phyloP scores from a whole-genome alignment of 1,139 yeast species.

The Nakaseomyces delphensis region DNA sequence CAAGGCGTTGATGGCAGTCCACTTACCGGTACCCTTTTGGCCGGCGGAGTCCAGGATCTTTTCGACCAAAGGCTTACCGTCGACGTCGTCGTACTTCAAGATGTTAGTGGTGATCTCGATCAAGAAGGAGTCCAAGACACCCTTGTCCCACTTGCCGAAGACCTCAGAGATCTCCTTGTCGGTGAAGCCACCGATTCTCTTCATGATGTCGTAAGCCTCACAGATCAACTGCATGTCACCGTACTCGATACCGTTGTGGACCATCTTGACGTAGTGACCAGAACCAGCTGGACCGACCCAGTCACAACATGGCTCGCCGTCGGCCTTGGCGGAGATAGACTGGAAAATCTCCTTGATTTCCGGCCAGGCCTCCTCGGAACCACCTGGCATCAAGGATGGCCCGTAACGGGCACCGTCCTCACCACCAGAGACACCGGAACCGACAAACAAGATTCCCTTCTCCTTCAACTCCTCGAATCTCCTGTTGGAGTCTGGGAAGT shows the following conservation, averaged over 20 bases:
- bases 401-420: constrained; percentile 99
- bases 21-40: constrained; percentile 99
- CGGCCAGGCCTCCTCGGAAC: constrained; percentile 97
- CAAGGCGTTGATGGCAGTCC: constrained; percentile 98
- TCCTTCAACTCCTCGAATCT: constrained; percentile 81
- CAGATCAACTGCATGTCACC: constrained; percentile 99
- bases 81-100: constrained; percentile 76
- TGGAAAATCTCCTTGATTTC: constrained; percentile 95
- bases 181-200: constrained; percentile 84
- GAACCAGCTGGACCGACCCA: constrained; percentile 99
- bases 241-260: constrained; percentile 98
- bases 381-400: constrained; percentile 99
- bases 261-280: constrained; percentile 99
- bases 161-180: constrained; percentile 93
- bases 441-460: constrained; percentile 88
- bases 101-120: constrained; percentile 96
- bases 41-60: constrained; percentile 96
- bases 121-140: constrained; percentile 94
- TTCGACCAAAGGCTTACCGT: constrained; percentile 88
- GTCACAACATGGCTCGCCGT: constrained; percentile 99
- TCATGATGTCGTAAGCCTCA: constrained; percentile 95
- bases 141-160: constrained; percentile 89
- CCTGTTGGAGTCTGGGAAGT: constrained; percentile 97
- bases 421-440: constrained; percentile 99
- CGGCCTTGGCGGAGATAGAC: constrained; percentile 89